Evolutionary conservation across 164 flowering plant genomes (phyloP).

Genomic region (Saururus chinensis): DNA sequence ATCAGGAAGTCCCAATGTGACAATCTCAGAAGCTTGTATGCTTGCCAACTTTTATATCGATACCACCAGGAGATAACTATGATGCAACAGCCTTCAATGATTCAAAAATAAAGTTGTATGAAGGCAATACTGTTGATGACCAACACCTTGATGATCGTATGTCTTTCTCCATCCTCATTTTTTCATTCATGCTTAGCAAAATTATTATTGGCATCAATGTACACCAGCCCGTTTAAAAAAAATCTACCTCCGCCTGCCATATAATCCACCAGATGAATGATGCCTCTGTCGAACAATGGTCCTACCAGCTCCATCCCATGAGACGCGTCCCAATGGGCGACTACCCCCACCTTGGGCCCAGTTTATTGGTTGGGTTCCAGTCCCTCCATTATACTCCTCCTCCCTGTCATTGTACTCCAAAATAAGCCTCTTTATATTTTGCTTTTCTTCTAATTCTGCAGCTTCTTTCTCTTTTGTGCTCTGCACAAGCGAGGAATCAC

Average conservation of each 20-base stretch:
- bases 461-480: constrained; percentile 95
- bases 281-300: constrained; percentile 48
- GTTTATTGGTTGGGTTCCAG: constrained; percentile 27
- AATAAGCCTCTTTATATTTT: constrained; percentile 80
- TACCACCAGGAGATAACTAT: too few relatives aligned
- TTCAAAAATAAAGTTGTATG: too few relatives aligned
- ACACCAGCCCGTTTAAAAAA: neutral
- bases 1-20: too few relatives aligned
- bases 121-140: too few relatives aligned
- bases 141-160: too few relatives aligned
- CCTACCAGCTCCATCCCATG: constrained; percentile 60
- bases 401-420: constrained; percentile 94
- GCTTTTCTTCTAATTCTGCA: constrained; percentile 94
- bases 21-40: too few relatives aligned
- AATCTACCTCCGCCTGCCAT: constrained; percentile 48
- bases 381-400: constrained; percentile 69
- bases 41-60: too few relatives aligned
- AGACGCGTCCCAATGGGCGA: constrained; percentile 34
- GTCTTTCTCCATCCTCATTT: too few relatives aligned
- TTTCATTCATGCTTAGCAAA: too few relatives aligned
- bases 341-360: constrained; percentile 48
- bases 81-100: too few relatives aligned
- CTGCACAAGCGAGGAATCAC: constrained; percentile 75
- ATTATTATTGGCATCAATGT: too few relatives aligned
- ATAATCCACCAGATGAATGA: constrained; percentile 39